Evolutionary conservation across 495 filamentous ascomycete genomes (phyloP), one percentile per base, ranked within the genome.

Genomic region (Aeminium ludgeri): DNA sequence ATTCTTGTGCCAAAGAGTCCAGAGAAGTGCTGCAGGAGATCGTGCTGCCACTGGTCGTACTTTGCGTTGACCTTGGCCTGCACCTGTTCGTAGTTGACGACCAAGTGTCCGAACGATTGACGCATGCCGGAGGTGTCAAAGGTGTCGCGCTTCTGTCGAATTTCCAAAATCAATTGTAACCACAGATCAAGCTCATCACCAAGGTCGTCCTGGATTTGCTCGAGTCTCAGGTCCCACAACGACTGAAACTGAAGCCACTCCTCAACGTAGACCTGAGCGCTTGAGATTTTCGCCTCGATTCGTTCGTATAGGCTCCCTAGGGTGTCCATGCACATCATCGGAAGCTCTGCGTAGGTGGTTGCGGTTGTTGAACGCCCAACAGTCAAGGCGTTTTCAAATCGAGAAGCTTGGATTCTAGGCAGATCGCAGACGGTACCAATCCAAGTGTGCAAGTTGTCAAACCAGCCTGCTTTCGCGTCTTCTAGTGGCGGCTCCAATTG

Each of bases 231-330:
- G 63, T 99, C 89, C 89, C 89, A 99, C 16, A 99, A 70, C 2
- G 87, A 94, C 61, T 99, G 89, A 61, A 96, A 99, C 54, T 93
- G 89, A 28, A 96, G 65, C 89, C 89, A 99, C 61, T 94, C 85
- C 53, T 93, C 82, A 10, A 96, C 81, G 55, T 96, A 99, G 13
- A 62, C 62, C 13, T 78, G 70, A 25, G 95, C 80, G 15, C 76
- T 73, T 13, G 67, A 63, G 11, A 95, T 57, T 59, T 82, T 87
- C 28, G 69, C 66, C 54, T 96, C 86, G 13, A 99, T 67, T 1
- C 73, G 74, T 18, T 62, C 66, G 54, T 95, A 94, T 1, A 91
- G 85, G 45, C 76, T 66, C 25, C 73, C 68, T 12, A 99, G 69
- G 29, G 76, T 76, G 27, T 74, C 67, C 12, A 80, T 80, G 56